Percentiles rank a stretch among this genome's conserved stretches.
Conservation (phyloP, 2,329 filamentous ascomycete genomes). For the Huntiella abstrusa region DNA sequence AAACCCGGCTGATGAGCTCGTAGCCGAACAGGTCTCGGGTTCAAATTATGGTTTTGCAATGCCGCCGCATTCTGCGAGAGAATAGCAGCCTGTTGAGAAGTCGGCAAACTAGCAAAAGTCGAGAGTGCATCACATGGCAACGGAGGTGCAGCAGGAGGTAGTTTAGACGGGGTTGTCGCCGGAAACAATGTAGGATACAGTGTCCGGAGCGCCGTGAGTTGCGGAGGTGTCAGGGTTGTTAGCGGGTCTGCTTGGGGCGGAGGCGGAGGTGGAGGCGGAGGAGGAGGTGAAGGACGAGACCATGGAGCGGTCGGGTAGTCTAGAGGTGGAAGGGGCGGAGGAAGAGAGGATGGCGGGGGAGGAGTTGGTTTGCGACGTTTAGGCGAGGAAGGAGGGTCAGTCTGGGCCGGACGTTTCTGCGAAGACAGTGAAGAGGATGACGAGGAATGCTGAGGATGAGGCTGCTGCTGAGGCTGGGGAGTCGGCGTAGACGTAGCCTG, state of each 20-base stretch:
- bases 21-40: neutral
- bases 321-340: neutral
- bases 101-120: neutral
- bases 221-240: neutral
- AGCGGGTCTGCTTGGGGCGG: neutral
- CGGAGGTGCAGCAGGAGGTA: neutral
- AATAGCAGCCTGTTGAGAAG: neutral
- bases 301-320: neutral
- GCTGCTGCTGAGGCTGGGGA: neutral
- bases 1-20: neutral
- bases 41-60: neutral
- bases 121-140: neutral
- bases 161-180: neutral
- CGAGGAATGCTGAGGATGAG: neutral
- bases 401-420: too few species aligned
- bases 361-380: too few species aligned
- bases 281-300: neutral
- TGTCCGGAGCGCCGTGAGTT: constrained; percentile 1
- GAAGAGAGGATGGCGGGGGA: neutral
- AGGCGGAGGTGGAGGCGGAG: neutral
- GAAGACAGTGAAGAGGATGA: neutral
- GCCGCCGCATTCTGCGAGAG: neutral
- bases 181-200: neutral
- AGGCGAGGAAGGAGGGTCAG: neutral
- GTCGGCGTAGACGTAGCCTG: neutral